Percentiles rank a stretch among this genome's conserved stretches.
Evolutionary conservation across 208 protist species (phyloP).

Genomic region (Trypanosoma brucei): DNA sequence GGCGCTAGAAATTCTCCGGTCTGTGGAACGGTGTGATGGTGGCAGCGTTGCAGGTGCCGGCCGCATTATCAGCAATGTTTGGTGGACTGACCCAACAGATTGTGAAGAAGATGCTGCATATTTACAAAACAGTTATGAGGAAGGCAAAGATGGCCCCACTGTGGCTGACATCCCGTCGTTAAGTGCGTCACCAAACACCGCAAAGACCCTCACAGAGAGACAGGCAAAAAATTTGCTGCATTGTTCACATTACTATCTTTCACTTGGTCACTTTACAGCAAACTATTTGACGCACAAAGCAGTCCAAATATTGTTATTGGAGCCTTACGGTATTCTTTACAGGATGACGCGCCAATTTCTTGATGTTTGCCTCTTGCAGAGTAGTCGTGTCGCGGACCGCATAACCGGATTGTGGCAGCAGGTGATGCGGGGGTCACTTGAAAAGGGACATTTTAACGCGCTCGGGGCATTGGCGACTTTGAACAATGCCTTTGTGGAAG

Average conservation of each 20-base stretch:
- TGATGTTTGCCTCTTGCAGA: constrained; percentile 74
- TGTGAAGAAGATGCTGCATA: constrained; percentile 8
- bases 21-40: neutral
- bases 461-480: constrained; percentile 23
- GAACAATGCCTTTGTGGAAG: constrained; percentile 46
- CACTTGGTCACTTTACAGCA: constrained; percentile 39
- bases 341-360: constrained; percentile 46
- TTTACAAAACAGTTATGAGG: neutral
- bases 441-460: constrained; percentile 22
- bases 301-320: constrained; percentile 71
- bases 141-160: neutral
- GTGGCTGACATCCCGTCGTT: neutral
- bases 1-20: constrained; percentile 13
- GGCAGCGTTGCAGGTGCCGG: neutral
- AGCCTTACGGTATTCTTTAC: constrained; percentile 63
- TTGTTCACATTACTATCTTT: constrained; percentile 61
- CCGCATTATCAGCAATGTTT: constrained; percentile 8
- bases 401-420: constrained; percentile 49
- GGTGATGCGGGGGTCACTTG: constrained; percentile 16
- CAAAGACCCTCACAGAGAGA: constrained; percentile 15
- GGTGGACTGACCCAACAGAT: constrained; percentile 28
- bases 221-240: constrained; percentile 39
- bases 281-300: constrained; percentile 78
- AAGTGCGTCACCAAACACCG: neutral
- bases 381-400: constrained; percentile 30